Evolutionary conservation across 441 rosid genomes (phyloP).

Genomic region (Theobroma grandiflorum): DNA sequence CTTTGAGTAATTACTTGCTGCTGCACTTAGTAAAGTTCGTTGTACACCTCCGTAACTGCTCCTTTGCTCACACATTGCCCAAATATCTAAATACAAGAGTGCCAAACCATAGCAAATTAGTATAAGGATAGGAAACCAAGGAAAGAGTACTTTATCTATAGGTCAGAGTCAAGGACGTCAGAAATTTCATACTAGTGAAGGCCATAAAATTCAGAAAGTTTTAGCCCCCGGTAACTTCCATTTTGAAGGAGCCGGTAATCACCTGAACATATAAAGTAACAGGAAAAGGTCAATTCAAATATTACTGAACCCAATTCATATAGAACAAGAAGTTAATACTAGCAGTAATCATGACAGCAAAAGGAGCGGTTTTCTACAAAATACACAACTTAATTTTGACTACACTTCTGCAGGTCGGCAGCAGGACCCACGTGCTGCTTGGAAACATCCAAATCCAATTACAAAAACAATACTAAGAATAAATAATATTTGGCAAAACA

Average conservation of each 20-base stretch:
- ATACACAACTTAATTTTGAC: slow-evolving; percentile 33
- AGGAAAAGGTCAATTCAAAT: slow-evolving; percentile 22
- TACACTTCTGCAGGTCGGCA: slow-evolving; percentile 12
- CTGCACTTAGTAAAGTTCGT: slow-evolving; percentile 32
- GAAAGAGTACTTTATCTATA: neutral
- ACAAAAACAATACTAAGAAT: neutral
- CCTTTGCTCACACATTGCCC: slow-evolving; percentile 65
- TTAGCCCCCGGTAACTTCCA: slow-evolving; percentile 87
- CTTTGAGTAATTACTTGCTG: slow-evolving; percentile 33
- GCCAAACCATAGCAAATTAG: slow-evolving; percentile 23
- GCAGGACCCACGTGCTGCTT: slow-evolving; percentile 13
- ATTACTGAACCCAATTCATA: slow-evolving; percentile 11
- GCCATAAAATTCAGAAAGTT: slow-evolving; percentile 49
- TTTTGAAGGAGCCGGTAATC: slow-evolving; percentile 30
- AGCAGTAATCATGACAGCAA: slow-evolving; percentile 24
- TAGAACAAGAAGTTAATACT: slow-evolving; percentile 5
- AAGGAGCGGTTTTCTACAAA: slow-evolving; percentile 20
- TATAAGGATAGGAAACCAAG: slow-evolving; percentile 17
- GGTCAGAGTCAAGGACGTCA: neutral
- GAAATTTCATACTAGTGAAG: slow-evolving; percentile 54
- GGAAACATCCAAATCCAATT: slow-evolving; percentile 18
- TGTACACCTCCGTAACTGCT: slow-evolving; percentile 41
- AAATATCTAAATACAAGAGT: slow-evolving; percentile 38
- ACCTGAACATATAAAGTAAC: slow-evolving; percentile 35
- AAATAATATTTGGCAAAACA: neutral